Evolutionary conservation across 441 rosid species (phyloP).

Genomic region (Populus hybrid): DNA sequence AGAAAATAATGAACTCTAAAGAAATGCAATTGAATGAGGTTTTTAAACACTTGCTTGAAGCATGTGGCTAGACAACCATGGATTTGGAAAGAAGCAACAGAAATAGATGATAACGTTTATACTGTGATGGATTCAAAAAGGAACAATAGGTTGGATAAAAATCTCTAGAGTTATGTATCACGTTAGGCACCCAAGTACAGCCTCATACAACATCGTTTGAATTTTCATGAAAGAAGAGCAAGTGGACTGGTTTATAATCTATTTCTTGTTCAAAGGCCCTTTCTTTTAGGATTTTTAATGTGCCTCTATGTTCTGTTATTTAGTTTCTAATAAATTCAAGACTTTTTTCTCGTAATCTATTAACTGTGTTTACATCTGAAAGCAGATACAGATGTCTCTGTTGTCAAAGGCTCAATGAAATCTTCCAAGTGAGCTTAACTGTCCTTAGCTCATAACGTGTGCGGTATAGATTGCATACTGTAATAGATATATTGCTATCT

Average conservation of each 20-base stretch:
- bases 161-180: not conserved
- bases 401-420: conserved; percentile 23
- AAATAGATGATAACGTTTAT: not conserved
- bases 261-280: too few species aligned
- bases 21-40: not conserved
- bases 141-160: not conserved
- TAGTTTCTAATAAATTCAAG: not conserved
- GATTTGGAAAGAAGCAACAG: not conserved
- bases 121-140: not conserved
- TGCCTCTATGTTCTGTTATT: not conserved
- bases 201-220: not conserved
- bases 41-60: not conserved
- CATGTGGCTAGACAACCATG: not conserved
- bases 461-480: not conserved
- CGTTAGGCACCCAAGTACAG: not conserved
- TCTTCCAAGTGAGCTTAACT: conserved; percentile 28
- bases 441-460: conserved; percentile 10
- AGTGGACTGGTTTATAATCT: too few species aligned
- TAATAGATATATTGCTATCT: not conserved
- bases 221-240: not conserved
- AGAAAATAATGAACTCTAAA: not conserved
- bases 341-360: not conserved
- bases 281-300: not conserved
- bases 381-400: conserved; percentile 30
- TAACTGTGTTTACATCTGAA: conserved; percentile 12